phyloP scores from a whole-genome alignment of 371 early-diverging fungal species.

The Rhizopus microsporus region DNA sequence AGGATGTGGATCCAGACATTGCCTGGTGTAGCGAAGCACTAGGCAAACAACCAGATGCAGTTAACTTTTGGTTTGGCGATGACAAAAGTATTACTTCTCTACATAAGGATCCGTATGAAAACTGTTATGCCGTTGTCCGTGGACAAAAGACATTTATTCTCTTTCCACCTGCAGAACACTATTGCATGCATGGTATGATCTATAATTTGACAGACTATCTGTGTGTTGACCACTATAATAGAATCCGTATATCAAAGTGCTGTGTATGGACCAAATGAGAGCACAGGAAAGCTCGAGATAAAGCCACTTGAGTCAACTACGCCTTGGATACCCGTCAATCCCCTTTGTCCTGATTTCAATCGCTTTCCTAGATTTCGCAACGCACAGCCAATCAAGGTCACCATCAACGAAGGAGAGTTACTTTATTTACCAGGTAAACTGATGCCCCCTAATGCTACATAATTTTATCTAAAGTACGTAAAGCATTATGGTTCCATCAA shows the following conservation, averaged over 20 bases:
- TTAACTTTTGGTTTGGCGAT: conserved; percentile 82
- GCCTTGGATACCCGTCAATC: conserved; percentile 72
- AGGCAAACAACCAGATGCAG: conserved; percentile 69
- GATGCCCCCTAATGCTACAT: background rate
- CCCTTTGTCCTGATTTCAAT: conserved; percentile 46
- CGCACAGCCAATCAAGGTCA: conserved; percentile 59
- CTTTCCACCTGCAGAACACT: conserved; percentile 71
- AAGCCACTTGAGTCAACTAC: conserved; percentile 44
- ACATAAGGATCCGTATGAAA: conserved; percentile 86
- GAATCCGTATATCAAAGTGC: conserved; percentile 62
- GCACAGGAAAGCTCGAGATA: conserved; percentile 33
- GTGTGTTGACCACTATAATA: conserved; percentile 12
- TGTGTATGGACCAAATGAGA: conserved; percentile 39
- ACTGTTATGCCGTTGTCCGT: conserved; percentile 72
- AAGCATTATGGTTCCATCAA: conserved; percentile 78
- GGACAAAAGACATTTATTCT: conserved; percentile 74
- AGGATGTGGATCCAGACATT: conserved; percentile 66
- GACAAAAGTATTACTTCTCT: conserved; percentile 62
- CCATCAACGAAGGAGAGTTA: conserved; percentile 68
- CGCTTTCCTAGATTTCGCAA: conserved; percentile 56
- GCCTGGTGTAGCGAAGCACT: conserved; percentile 66
- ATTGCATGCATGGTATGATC: conserved; percentile 60
- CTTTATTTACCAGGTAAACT: conserved; percentile 68
- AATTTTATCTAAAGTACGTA: background rate
- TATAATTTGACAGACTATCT: background rate